Base-by-base conservation (phyloP, 2,329 filamentous ascomycete genomes). In the Cytospora schulzeri region DNA sequence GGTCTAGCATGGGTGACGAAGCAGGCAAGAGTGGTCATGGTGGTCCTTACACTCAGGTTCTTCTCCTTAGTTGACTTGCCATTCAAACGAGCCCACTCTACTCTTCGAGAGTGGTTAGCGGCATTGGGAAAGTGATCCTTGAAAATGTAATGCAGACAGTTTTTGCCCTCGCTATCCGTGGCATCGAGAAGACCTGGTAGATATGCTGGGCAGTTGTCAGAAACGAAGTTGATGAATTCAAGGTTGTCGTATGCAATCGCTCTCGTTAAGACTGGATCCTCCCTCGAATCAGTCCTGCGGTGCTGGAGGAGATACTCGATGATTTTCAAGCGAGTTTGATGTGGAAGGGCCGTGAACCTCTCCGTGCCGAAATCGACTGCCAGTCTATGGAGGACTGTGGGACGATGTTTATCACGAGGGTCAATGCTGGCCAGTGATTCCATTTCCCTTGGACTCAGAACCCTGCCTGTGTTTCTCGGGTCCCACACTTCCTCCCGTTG, bases 141-240 rank as follows among this genome's bases (percentile, higher is more conserved):
- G 48, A 60, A 60, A 12, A 60, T 24, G 29, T 60, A 53, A 35
- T 60, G 57, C 7, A 60, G 50, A 33, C 57, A 60, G n/a, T 60
- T 60, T 6, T 45, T 22, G 5, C 45, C 48, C 8, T 26, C 8
- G 11, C 4, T 38, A 28, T 60, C 57, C 19, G 11, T 19, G 4
- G 28, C 48, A 17, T 50, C 29, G 6, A 60, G 26, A 26, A 60
- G 57, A 33, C 52, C 48, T 2, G 29, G n/a, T 11, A 52, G n/a
- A 4, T n/a, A n/a, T 14, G 24, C 19, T 5, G 12, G 1, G 19
- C 26, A 60, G 48, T 60, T 22, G 12, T 53, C 14, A 11, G 52
- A n/a, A 3, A 60, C 11, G 48, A 52, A 60, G 8, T 22, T 4
- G 57, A 60, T 60, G 22, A 60, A 60, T 7, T 41, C 48, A 2